A percentile compares a stretch with the other conserved stretches of the same genome.
These are phyloP conservation scores for Trichosporon faecale DNA, from an alignment of 1,284 basidiomycete species.

Conservation along the genomic window DNA sequence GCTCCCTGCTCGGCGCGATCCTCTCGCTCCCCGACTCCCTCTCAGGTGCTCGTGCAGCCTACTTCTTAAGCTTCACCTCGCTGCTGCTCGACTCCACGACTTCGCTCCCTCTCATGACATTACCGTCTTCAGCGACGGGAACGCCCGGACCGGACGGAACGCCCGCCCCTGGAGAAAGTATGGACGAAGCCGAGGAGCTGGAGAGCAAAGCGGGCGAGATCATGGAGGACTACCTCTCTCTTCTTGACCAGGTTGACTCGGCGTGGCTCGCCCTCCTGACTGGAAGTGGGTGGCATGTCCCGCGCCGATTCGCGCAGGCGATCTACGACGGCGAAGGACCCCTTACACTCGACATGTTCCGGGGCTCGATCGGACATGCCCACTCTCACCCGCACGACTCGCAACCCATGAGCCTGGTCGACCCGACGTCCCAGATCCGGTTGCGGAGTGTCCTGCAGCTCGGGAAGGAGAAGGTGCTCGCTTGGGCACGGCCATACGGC, in stretches of 20 bases:
- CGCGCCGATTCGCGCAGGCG: not conserved
- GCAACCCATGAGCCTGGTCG: slow-evolving; percentile 20
- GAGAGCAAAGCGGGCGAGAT: slow-evolving; percentile 19
- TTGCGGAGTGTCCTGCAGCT: slow-evolving; percentile 32
- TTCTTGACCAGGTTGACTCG: slow-evolving; percentile 28
- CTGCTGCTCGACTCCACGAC: slow-evolving; percentile 28
- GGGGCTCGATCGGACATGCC: not conserved
- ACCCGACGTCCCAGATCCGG: slow-evolving; percentile 34
- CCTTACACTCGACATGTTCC: not conserved
- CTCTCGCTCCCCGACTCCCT: slow-evolving; percentile 34
- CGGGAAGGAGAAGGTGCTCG: slow-evolving; percentile 29
- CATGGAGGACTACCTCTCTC: slow-evolving; percentile 26
- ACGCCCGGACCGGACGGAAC: not conserved
- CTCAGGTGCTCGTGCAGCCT: slow-evolving; percentile 29
- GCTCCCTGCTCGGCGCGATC: slow-evolving; percentile 30
- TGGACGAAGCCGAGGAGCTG: not conserved
- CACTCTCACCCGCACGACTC: not conserved
- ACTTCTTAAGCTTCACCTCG: slow-evolving; percentile 34
- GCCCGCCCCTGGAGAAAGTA: too few species aligned
- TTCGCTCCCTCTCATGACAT: slow-evolving; percentile 24
- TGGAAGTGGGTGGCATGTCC: not conserved
- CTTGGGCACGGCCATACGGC: slow-evolving; percentile 41
- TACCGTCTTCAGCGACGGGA: not conserved
- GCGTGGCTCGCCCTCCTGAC: slow-evolving; percentile 36
- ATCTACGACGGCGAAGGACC: not conserved